Base-by-base conservation (phyloP, 2,329 filamentous ascomycete genomes). In the Colletotrichum sidae region DNA sequence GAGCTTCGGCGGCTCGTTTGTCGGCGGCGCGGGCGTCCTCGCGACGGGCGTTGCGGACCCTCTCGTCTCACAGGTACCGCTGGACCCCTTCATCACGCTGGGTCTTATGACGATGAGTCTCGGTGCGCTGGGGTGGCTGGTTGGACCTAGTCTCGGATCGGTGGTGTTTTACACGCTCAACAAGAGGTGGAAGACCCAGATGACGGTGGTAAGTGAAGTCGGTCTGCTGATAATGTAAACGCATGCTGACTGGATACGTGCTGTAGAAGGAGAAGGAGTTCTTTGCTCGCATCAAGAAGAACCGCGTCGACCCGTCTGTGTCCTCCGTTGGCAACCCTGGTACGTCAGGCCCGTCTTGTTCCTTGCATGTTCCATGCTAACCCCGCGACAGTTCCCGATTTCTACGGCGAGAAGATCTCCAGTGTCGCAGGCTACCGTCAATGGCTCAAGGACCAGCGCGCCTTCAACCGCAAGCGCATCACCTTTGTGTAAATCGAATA, bases 351-450 rank as follows among this genome's bases (percentile, higher is more conserved):
- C 42, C 11, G 0, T 6, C 9, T 10, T 39, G 0, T 4, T 49
- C 0, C 15, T 0, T 1, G 11, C 7, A 4, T 3, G 17, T 38
- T 15, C 11, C 9, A 15, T 25, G 45, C 25, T 62, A 25, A 57
- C 51, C 5, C 37, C 13, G 10, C 12, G 17, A 8, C 6, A 86
- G 92, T 97, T 1, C 94, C 95, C 47, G 96, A 99, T 77, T 99
- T 97, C 80, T 99, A 99, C 74, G 96, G 96, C 72, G 96, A 99
- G 83, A 98, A 97, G 86, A 97, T 99, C 72, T 92, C 92, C 55
- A 97, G 94, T 73, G 93, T 98, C 25, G 86, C 90, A 58, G 94
- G 93, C 51, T 99, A 98, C 78, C 85, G 96, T 73, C 90, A 93
- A 77, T 99, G 96, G 96, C 81, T 99, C 74, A 98, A 97, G 84